Base-by-base conservation (phyloP, 1,139 yeast genomes). In the Zygosaccharomyces pseudobailii region DNA sequence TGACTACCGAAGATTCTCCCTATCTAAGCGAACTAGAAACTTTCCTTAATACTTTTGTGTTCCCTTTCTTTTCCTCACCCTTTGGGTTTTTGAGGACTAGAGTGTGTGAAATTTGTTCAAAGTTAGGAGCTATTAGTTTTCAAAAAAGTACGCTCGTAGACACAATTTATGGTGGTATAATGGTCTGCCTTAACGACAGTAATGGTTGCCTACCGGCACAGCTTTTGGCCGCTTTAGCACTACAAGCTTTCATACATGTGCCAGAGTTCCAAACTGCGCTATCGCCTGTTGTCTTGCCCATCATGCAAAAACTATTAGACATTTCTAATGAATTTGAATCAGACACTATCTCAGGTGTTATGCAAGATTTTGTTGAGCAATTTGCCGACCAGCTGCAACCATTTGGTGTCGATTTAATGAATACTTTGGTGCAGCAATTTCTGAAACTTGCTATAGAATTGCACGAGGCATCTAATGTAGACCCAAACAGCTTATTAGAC, bases 341-440 rank as follows among this genome's bases (percentile, higher is more conserved):
- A 52, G 98, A 92, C 64, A 80, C 92, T 2, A 77, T 92, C 33
- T 80, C 95, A 17, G 87, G 85, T 32, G 96, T 92, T 13, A 88
- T 92, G 86, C 97, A 92, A 70, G 97, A 90, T 59, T 84, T 95
- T 65, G 97, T 92, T 22, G 97, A 90, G 61, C 81, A 79, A 48
- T 92, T 85, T 66, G 77, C 95, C 3, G 87, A 83, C 56, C 95
- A 90, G 66, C 73, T 92, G 55, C 94, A 90, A 56, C 97, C 98
- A 27, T 92, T 90, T 68, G 96, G 97, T 6, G 82, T 86, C 37
- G 94, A 87, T 55, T 74, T 92, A 58, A 88, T 90, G 78, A 76
- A 75, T 35, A 89, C 85, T 59, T 71, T 92, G 57, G 82, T 84
- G 25, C 85, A 83, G 51, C 97, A 90, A 65, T 84, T 89, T 59